Evolutionary conservation across 2,329 filamentous ascomycete species (phyloP).

Genomic region (Teratosphaeriaceae sp.): DNA sequence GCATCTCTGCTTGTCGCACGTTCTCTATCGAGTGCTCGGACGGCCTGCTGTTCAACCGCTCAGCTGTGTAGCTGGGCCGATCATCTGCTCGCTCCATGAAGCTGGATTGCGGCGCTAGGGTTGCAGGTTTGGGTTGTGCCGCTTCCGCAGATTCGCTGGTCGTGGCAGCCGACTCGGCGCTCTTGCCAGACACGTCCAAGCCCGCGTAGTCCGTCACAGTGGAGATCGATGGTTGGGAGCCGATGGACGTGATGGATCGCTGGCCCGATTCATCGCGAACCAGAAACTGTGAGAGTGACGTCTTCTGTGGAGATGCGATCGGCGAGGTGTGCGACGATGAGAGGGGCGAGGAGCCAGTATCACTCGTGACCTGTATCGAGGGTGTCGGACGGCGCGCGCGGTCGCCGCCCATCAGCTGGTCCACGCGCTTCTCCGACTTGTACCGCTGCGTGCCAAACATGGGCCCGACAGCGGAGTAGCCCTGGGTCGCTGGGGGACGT

Average conservation of each 20-base stretch:
- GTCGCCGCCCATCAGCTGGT: slow-evolving; percentile 20
- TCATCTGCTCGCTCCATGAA: not conserved
- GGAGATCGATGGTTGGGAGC: slow-evolving; percentile 13
- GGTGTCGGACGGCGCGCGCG: slow-evolving; percentile 10
- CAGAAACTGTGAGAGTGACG: slow-evolving; percentile 25
- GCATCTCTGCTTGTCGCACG: slow-evolving; percentile 4
- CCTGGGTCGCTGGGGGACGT: not conserved
- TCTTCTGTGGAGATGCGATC: slow-evolving; percentile 16
- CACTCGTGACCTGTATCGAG: slow-evolving; percentile 14
- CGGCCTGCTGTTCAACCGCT: not conserved
- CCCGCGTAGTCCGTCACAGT: slow-evolving; percentile 13
- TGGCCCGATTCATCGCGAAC: slow-evolving; percentile 23
- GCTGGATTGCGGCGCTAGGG: not conserved
- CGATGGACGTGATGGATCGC: slow-evolving; percentile 19
- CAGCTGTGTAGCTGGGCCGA: not conserved
- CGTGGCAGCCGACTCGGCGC: slow-evolving; percentile 1
- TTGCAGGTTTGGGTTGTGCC: not conserved
- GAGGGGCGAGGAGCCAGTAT: slow-evolving; percentile 1
- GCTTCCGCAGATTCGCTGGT: not conserved
- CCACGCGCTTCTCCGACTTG: slow-evolving; percentile 20
- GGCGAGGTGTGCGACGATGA: slow-evolving; percentile 9
- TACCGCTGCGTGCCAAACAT: slow-evolving; percentile 18
- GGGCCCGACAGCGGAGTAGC: slow-evolving; percentile 8
- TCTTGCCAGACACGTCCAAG: slow-evolving; percentile 11
- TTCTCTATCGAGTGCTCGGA: slow-evolving; percentile 8